Conservation (phyloP, 164 flowering plant species). For the Dillenia suffruticosa region DNA sequence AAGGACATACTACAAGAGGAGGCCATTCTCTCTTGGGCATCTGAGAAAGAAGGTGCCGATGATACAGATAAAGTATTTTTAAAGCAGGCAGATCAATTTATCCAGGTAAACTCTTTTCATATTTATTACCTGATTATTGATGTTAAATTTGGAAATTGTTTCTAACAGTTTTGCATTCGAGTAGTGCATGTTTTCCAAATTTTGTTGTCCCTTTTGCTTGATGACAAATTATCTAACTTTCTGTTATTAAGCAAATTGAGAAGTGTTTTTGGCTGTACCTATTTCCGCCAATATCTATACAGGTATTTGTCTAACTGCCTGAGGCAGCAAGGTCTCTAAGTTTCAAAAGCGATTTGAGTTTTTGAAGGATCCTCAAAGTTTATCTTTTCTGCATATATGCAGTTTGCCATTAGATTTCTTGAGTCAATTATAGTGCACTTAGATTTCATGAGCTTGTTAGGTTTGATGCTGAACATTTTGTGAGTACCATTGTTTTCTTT, state of each 20-base stretch:
- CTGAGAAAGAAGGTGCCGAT: conserved; percentile 83
- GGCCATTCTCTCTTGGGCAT: conserved; percentile 82
- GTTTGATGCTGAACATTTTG: too few species aligned
- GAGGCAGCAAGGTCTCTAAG: too few species aligned
- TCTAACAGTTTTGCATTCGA: neutral
- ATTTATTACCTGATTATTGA: neutral
- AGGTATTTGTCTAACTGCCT: neutral
- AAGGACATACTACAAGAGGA: conserved; percentile 75
- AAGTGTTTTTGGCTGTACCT: too few species aligned
- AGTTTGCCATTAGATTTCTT: too few species aligned
- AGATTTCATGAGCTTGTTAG: too few species aligned
- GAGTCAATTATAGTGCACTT: too few species aligned
- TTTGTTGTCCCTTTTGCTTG: neutral
- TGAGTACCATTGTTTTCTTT: too few species aligned
- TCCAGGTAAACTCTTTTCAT: conserved; percentile 39
- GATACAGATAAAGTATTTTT: conserved; percentile 76
- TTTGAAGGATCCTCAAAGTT: too few species aligned
- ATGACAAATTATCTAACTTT: too few species aligned
- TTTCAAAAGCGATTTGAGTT: too few species aligned
- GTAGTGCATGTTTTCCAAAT: neutral
- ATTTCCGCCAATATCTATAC: neutral
- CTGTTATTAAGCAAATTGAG: too few species aligned
- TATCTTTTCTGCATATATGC: too few species aligned
- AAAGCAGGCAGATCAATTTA: conserved; percentile 60
- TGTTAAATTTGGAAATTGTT: neutral